These are phyloP conservation scores for Microbotryomycetes sp. DNA, from an alignment of 1,284 basidiomycete species.

Conservation along the genomic window DNA sequence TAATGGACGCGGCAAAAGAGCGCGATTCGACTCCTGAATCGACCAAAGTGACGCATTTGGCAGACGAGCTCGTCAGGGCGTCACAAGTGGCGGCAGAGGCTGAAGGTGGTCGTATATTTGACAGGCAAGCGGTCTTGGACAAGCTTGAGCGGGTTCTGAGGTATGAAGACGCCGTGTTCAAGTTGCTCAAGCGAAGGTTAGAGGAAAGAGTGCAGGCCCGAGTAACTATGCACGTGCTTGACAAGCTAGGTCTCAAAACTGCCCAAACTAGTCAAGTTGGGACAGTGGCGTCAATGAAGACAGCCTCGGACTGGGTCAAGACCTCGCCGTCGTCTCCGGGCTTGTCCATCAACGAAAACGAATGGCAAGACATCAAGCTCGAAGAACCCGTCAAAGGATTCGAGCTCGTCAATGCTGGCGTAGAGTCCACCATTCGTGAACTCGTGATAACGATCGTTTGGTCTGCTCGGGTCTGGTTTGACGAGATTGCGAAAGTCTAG, in stretches of 20 bases:
- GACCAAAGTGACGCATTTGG: no score
- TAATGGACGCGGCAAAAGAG: no score
- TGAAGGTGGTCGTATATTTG: no score
- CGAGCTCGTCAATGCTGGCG: not conserved
- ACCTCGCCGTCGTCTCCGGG: no score
- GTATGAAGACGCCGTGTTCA: not conserved
- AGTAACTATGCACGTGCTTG: no score
- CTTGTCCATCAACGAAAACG: not conserved
- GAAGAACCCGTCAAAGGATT: not conserved
- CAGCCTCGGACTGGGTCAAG: not conserved
- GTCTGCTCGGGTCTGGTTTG: not conserved
- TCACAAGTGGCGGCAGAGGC: no score
- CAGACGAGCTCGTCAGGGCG: no score
- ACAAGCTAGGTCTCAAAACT: no score
- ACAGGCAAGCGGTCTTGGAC: not conserved
- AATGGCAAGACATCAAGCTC: not conserved
- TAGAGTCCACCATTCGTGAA: not conserved
- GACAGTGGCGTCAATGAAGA: not conserved
- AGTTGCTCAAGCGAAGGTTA: not conserved
- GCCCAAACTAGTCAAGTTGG: not conserved
- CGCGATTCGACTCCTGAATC: no score
- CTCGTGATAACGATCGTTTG: not conserved
- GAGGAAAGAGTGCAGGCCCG: not conserved
- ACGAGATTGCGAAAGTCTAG: not conserved
- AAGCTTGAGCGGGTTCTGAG: not conserved